Evolutionary conservation across 148 eudicot genomes (phyloP).

Genomic region (Chenopodium berlandieri): DNA sequence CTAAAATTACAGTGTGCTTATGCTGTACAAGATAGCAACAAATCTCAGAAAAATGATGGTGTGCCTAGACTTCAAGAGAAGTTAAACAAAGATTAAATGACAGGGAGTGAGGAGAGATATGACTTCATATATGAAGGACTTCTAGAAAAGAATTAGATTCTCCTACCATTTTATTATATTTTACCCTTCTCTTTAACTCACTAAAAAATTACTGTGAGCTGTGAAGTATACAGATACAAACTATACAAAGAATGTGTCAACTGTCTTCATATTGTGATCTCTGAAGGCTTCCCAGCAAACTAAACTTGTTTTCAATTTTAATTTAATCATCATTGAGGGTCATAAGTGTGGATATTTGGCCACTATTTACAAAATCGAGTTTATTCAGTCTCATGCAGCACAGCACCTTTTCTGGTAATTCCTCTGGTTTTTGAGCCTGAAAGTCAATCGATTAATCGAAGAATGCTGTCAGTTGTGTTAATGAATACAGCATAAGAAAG

Average conservation of each 20-base stretch:
- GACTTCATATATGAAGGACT: not conserved
- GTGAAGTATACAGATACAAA: slow-evolving; percentile 11
- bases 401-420: slow-evolving; percentile 83
- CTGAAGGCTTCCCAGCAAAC: slow-evolving; percentile 7
- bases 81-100: not conserved
- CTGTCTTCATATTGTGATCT: slow-evolving; percentile 23
- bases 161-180: not conserved
- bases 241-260: slow-evolving; percentile 30
- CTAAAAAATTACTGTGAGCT: slow-evolving; percentile 12
- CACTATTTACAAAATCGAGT: slow-evolving; percentile 73
- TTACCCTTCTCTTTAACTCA: slow-evolving; percentile 1
- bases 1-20: not conserved
- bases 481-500: not conserved
- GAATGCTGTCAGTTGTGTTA: not conserved
- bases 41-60: not conserved
- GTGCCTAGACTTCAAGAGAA: slow-evolving; percentile 8
- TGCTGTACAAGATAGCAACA: slow-evolving; percentile 2
- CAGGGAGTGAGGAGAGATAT: not conserved
- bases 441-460: not conserved
- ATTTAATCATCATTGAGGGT: slow-evolving; percentile 32
- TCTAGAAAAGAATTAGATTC: slow-evolving; percentile 19
- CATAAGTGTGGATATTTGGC: slow-evolving; percentile 64
- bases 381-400: slow-evolving; percentile 72
- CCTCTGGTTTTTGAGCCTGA: slow-evolving; percentile 86
- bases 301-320: slow-evolving; percentile 14